Conservation (phyloP, 2,329 filamentous ascomycete species). For the Metarhizium anisopliae region DNA sequence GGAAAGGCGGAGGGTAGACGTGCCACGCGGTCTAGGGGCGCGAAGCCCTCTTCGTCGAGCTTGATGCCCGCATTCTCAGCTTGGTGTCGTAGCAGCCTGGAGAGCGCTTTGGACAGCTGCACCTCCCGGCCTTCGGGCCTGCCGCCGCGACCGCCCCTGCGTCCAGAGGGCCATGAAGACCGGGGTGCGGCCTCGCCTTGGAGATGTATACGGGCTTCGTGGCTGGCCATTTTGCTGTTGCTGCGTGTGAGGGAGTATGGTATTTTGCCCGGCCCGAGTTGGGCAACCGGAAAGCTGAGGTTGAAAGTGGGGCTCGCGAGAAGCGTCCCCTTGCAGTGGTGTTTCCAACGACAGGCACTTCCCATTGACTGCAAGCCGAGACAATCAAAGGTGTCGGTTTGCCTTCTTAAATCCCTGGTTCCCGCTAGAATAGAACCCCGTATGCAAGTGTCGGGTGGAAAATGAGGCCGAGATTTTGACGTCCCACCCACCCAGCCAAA, state of each 20-base stretch:
- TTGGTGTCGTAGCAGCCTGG: slow-evolving; percentile 46
- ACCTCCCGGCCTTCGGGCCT: slow-evolving; percentile 32
- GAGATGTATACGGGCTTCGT: slow-evolving; percentile 10
- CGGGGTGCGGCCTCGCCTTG: slow-evolving; percentile 13
- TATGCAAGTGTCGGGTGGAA: no score
- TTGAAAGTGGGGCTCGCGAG: background rate
- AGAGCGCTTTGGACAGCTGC: slow-evolving; percentile 44
- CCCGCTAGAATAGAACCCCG: no score
- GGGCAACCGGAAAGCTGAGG: background rate
- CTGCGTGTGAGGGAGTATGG: no score
- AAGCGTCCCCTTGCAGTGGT: background rate
- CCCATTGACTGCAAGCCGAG: no score
- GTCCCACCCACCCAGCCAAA: no score
- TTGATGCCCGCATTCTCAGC: slow-evolving; percentile 45
- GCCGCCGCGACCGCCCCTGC: slow-evolving; percentile 19
- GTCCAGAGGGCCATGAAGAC: slow-evolving; percentile 8
- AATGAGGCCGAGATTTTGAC: no score
- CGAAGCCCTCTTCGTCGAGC: slow-evolving; percentile 52
- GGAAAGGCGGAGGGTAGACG: slow-evolving; percentile 2
- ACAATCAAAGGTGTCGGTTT: no score
- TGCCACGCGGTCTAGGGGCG: slow-evolving; percentile 48
- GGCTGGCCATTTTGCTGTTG: slow-evolving; percentile 1
- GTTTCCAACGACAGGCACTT: background rate
- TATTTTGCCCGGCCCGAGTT: no score
- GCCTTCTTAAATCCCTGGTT: no score